These are phyloP conservation scores for Pseudogymnoascus sp. DNA, from an alignment of 2,329 filamentous ascomycete species.

Conservation along the genomic window DNA sequence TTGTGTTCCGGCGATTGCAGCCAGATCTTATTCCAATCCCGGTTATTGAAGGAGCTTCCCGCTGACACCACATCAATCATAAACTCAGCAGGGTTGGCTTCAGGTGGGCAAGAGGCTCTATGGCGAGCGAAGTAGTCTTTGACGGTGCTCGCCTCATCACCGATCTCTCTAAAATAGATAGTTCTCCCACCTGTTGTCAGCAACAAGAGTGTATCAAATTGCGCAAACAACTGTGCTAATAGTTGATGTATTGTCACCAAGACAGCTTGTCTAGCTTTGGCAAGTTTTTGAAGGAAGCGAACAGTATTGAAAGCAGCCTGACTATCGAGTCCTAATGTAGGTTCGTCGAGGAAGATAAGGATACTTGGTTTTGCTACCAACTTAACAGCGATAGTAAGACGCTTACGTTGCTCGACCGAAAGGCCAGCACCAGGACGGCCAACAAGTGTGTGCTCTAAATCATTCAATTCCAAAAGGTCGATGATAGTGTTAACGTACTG, in stretches of 20 bases:
- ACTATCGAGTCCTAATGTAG: conserved; percentile 54
- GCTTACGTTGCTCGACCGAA: conserved; percentile 55
- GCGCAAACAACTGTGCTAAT: conserved; percentile 44
- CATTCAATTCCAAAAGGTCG: conserved; percentile 56
- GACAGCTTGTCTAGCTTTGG: conserved; percentile 46
- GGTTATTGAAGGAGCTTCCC: conserved; percentile 18
- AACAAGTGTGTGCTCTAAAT: conserved; percentile 59
- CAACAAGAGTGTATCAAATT: conserved; percentile 56
- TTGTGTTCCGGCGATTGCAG: conserved; percentile 53
- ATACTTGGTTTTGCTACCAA: conserved; percentile 50
- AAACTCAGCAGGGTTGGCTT: conserved; percentile 45
- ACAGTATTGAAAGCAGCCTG: conserved; percentile 59
- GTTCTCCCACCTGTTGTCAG: conserved; percentile 58
- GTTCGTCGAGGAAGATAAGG: conserved; percentile 56
- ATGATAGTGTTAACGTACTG: conserved; percentile 74
- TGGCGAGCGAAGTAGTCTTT: conserved; percentile 57
- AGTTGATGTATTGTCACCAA: conserved; percentile 52
- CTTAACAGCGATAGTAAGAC: conserved; percentile 55
- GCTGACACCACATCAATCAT: conserved; percentile 38
- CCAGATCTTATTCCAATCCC: conserved; percentile 68
- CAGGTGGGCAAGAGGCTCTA: conserved; percentile 44
- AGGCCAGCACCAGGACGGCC: conserved; percentile 55
- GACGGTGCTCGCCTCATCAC: conserved; percentile 49
- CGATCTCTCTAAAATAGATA: conserved; percentile 63
- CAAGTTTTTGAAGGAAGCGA: conserved; percentile 54